Base-by-base conservation (phyloP, 2,329 filamentous ascomycete species). In the Fusarium burgessii region DNA sequence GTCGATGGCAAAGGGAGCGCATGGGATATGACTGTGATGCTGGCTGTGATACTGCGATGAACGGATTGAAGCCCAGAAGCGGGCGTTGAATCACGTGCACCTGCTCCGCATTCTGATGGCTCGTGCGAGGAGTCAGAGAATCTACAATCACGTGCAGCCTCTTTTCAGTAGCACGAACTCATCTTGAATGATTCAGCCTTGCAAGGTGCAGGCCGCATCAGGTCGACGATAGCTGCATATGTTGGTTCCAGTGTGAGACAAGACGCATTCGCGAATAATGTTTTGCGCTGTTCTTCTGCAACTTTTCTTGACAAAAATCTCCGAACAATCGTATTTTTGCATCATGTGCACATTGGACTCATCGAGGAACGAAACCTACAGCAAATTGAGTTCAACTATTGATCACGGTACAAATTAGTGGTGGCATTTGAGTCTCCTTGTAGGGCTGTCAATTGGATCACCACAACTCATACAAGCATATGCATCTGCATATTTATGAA, bases 1-100 rank as follows among this genome's bases (percentile, higher is more conserved):
- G 77, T 70, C 76, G 77, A 79, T 80, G 80, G 79, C 69, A 74
- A 77, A 66, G 72, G 70, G 51, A 70, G 68, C 62, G 46, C 43
- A 47, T 50, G 59, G 59, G 45, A 68, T 73, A 68, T 67, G 66
- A 66, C 72, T 62, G 56, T 67, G 66, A 72, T 68, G 64, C 68
- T 69, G 68, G 68, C 62, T n/a, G 62, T 45, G 72, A 64, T 62
- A 62, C 71, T 76, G 72, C 73, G 71, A 71, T 65, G 27, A 66
- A 62, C 40, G 58, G 61, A 68, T 51, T 72, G 71, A 50, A 58
- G 64, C 58, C 65, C 55, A 58, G 59, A 57, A 68, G 64, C 74
- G 71, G 68, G 57, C 61, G 68, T 59, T 29, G 27, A 55, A 68
- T 76, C 74, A 76, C 74, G 74, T 76, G 74, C 68, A 69, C 40